phyloP scores from a whole-genome alignment of 768 basidiomycete genomes.

The Termitomyces sp. region DNA sequence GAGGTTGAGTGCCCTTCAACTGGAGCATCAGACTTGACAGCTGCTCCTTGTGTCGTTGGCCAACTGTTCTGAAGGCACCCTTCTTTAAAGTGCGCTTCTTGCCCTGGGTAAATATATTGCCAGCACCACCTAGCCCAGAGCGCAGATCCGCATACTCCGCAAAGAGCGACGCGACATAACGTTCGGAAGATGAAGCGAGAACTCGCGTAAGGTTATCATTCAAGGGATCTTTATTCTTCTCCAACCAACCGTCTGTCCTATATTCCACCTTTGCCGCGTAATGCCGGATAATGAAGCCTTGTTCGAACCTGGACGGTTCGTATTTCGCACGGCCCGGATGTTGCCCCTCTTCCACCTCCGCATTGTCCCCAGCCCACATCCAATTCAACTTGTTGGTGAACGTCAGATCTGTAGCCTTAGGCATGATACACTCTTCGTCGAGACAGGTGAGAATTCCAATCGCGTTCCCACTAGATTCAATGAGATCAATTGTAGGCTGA shows the following conservation, averaged over 20 bases:
- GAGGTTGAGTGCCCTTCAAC: conserved; percentile 90
- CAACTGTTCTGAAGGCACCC: conserved; percentile 95
- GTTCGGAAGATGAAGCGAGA: conserved; percentile 75
- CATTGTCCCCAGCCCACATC: conserved; percentile 57
- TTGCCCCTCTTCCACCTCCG: conserved; percentile 39
- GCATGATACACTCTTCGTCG: conserved; percentile 99
- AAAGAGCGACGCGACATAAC: conserved; percentile 80
- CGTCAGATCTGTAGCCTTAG: conserved; percentile 91
- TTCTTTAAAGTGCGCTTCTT: conserved; percentile 84
- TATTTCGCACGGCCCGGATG: conserved; percentile 85
- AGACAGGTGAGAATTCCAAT: conserved; percentile 91
- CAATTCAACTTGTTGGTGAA: conserved; percentile 90
- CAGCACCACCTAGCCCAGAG: conserved; percentile 25
- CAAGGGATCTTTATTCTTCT: conserved; percentile 99
- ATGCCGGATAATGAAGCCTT: conserved; percentile 92
- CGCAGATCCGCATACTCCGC: conserved; percentile 64
- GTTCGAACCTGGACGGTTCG: conserved; percentile 80
- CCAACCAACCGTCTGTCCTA: conserved; percentile 92
- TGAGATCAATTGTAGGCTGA: conserved; percentile 97
- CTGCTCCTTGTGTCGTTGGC: conserved; percentile 94
- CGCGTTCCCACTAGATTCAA: conserved; percentile 73
- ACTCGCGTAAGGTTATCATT: conserved; percentile 94
- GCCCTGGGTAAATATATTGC: conserved; percentile 37
- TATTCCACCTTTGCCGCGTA: conserved; percentile 98
- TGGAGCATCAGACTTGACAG: conserved; percentile 87